Conservation (phyloP, 192 early-diverging fungal genomes). For the Dissophora globulifera region DNA sequence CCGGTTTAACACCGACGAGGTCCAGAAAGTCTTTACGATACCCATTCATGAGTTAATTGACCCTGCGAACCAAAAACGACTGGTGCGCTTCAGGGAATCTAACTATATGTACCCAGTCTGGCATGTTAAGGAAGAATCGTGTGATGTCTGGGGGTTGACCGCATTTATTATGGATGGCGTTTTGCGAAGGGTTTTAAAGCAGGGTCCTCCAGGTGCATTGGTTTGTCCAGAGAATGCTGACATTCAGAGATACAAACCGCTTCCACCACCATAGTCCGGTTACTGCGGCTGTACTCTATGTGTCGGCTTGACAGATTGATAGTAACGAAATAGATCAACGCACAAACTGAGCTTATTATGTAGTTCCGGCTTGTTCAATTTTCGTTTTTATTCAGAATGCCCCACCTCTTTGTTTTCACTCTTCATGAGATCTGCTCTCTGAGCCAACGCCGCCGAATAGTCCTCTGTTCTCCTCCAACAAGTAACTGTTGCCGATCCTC, state of each 20-base stretch:
- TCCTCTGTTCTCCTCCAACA: no score
- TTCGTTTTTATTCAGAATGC: not conserved
- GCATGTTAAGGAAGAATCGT: conserved; percentile 60
- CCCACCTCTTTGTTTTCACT: no score
- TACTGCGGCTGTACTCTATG: not conserved
- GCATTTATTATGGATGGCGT: conserved; percentile 78
- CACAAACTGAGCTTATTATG: no score
- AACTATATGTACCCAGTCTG: conserved; percentile 63
- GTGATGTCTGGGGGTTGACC: conserved; percentile 79
- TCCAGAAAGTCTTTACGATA: conserved; percentile 74
- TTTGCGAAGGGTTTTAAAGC: conserved; percentile 25
- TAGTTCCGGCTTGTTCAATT: not conserved
- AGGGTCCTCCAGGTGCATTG: conserved; percentile 36
- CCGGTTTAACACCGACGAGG: conserved; percentile 71
- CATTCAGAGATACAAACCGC: conserved; percentile 31
- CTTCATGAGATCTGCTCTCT: no score
- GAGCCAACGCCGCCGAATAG: no score
- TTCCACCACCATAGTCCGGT: not conserved
- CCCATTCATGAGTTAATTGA: conserved; percentile 74
- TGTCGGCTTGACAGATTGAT: no score
- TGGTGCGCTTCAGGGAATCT: conserved; percentile 64
- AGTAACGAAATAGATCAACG: no score
- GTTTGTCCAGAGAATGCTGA: conserved; percentile 30
- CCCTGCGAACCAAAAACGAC: conserved; percentile 40
- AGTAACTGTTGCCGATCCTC: no score